Evolutionary conservation across 805 yeast genomes (phyloP).

Genomic region (Tetrapisispora pingtungensis): DNA sequence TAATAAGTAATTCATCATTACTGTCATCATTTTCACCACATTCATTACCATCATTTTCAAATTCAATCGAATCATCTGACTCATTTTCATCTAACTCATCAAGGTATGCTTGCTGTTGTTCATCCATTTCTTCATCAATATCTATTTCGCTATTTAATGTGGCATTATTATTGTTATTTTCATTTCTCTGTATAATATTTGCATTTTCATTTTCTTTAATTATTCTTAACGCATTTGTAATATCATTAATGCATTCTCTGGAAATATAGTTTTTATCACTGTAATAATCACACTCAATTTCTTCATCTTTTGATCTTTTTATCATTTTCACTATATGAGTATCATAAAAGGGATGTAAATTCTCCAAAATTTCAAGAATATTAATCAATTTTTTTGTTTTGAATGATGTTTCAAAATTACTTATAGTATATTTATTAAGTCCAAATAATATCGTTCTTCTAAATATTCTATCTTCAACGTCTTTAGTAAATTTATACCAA

Average conservation of each 20-base stretch:
- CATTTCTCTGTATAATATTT: background rate
- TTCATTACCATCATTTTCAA: conserved; percentile 8
- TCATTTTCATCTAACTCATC: conserved; percentile 13
- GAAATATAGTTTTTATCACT: background rate
- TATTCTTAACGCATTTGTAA: background rate
- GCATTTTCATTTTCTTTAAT: background rate
- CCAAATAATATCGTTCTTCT: background rate
- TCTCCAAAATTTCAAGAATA: background rate
- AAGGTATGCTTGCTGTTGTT: conserved; percentile 18
- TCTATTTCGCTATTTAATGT: too few species aligned
- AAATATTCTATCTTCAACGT: background rate
- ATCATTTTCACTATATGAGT: background rate
- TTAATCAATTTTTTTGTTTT: background rate
- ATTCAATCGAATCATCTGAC: background rate
- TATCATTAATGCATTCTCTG: background rate
- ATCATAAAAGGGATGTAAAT: background rate
- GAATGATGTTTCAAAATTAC: background rate
- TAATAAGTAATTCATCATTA: background rate
- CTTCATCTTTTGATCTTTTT: background rate
- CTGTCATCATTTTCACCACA: background rate
- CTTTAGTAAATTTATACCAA: background rate
- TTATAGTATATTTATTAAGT: background rate
- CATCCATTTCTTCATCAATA: too few species aligned
- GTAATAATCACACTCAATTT: background rate
- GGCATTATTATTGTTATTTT: too few species aligned